Evolutionary conservation across 257 asterid genomes (phyloP).

Genomic region (Forsythia viridissima): DNA sequence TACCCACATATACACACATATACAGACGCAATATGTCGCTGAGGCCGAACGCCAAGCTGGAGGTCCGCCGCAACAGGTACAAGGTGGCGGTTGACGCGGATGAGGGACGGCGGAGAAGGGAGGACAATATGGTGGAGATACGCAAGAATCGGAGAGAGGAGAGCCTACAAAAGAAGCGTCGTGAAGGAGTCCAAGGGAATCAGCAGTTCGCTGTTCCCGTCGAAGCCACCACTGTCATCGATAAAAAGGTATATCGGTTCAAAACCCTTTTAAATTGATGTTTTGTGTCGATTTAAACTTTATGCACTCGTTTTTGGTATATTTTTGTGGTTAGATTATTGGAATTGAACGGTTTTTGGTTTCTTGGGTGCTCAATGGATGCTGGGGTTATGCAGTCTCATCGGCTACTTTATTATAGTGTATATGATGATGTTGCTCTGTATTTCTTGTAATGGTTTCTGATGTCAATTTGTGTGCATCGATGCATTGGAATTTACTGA

Average conservation of each 20-base stretch:
- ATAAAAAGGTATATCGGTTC: conserved; percentile 55
- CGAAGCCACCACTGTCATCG: conserved; percentile 44
- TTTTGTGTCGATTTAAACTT: not conserved
- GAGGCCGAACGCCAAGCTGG: conserved; percentile 72
- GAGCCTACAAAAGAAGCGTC: conserved; percentile 88
- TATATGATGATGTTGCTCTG: not conserved
- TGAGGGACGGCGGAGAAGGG: conserved; percentile 90
- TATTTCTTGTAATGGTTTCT: not conserved
- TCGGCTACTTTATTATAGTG: not conserved
- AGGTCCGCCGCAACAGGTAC: conserved; percentile 83
- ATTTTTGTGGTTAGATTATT: conserved; percentile 2
- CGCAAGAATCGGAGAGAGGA: conserved; percentile 88
- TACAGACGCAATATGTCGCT: conserved; percentile 52
- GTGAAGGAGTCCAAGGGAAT: conserved; percentile 59
- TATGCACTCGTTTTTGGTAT: too few species aligned
- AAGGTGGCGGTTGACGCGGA: conserved; percentile 94
- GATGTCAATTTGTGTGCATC: not conserved
- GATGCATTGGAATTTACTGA: not conserved
- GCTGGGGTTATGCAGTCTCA: conserved; percentile 18
- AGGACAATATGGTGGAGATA: conserved; percentile 94
- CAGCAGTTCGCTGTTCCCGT: conserved; percentile 47
- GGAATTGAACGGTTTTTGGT: conserved; percentile 11
- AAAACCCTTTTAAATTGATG: not conserved
- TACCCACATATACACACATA: not conserved
- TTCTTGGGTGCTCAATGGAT: not conserved